Conservation (phyloP, 2,329 filamentous ascomycete genomes). For the Colletotrichum neosansevieriae region DNA sequence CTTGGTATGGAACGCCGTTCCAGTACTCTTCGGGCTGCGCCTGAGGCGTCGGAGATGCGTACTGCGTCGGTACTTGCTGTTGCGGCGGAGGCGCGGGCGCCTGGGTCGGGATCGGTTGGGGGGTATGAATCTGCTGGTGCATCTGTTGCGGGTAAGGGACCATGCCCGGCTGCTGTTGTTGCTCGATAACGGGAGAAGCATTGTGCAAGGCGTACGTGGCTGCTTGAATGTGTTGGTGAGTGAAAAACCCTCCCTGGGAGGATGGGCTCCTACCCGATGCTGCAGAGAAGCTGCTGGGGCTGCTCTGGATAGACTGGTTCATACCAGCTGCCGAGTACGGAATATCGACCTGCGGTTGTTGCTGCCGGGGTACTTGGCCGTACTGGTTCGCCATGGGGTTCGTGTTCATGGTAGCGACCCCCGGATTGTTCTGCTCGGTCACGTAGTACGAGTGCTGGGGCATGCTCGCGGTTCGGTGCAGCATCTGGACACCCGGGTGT, state of each 20-base stretch:
- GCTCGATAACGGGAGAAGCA: slow-evolving; percentile 60
- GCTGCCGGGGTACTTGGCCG: slow-evolving; percentile 61
- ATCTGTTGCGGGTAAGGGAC: slow-evolving; percentile 56
- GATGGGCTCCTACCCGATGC: slow-evolving; percentile 66
- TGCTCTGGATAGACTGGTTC: slow-evolving; percentile 67
- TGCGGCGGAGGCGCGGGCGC: slow-evolving; percentile 38
- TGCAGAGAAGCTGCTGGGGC: slow-evolving; percentile 69
- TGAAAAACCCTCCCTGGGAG: slow-evolving; percentile 68
- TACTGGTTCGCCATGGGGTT: slow-evolving; percentile 62
- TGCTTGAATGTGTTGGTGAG: slow-evolving; percentile 63
- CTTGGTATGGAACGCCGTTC: slow-evolving; percentile 62
- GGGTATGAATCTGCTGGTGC: slow-evolving; percentile 48
- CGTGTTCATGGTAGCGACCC: slow-evolving; percentile 71
- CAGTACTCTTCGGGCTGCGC: slow-evolving; percentile 66
- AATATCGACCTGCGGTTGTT: slow-evolving; percentile 57
- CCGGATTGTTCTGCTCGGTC: slow-evolving; percentile 71
- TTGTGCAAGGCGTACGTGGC: slow-evolving; percentile 62
- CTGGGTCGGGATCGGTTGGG: slow-evolving; percentile 50
- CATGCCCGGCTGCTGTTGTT: slow-evolving; percentile 55
- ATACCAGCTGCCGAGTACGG: slow-evolving; percentile 62
- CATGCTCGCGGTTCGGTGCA: slow-evolving; percentile 62
- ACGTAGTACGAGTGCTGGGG: slow-evolving; percentile 65
- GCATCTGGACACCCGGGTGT: slow-evolving; percentile 59
- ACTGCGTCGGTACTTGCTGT: slow-evolving; percentile 47
- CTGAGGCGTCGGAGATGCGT: slow-evolving; percentile 51